phyloP scores from a whole-genome alignment of 2,329 filamentous ascomycete genomes.

The Nectriaceae sp. region DNA sequence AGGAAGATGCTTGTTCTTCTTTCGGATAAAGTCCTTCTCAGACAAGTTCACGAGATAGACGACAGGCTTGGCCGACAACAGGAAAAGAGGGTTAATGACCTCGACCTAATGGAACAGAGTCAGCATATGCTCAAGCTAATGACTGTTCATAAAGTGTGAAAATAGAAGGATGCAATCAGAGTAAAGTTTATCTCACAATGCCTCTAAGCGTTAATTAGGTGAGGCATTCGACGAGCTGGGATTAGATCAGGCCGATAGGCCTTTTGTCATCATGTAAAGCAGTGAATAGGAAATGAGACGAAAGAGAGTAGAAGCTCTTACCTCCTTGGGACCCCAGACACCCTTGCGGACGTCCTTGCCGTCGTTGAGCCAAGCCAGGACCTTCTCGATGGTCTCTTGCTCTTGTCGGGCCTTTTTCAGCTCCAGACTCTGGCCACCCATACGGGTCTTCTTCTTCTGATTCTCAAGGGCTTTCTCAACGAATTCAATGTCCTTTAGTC shows the following conservation, averaged over 20 bases:
- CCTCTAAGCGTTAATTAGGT: slow-evolving; percentile 70
- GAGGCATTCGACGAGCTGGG: slow-evolving; percentile 99
- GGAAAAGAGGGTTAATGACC: slow-evolving; percentile 93
- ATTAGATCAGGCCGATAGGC: slow-evolving; percentile 89
- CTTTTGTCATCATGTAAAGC: slow-evolving; percentile 93
- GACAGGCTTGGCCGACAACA: slow-evolving; percentile 94
- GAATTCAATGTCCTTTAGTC: slow-evolving; percentile 98
- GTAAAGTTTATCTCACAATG: slow-evolving; percentile 82
- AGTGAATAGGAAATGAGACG: slow-evolving; percentile 10
- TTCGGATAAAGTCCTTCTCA: slow-evolving; percentile 94
- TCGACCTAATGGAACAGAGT: slow-evolving; percentile 69
- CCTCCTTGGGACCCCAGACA: slow-evolving; percentile 91
- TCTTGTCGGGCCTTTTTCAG: slow-evolving; percentile 98
- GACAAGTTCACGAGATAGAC: slow-evolving; percentile 97
- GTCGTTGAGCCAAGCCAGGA: slow-evolving; percentile 78
- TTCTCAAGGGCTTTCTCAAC: slow-evolving; percentile 92
- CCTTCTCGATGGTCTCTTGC: slow-evolving; percentile 88
- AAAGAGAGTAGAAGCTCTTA: slow-evolving; percentile 51
- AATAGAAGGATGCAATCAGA: slow-evolving; percentile 56
- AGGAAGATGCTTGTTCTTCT: slow-evolving; percentile 99
- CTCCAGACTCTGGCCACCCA: slow-evolving; percentile 93
- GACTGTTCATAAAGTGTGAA: slow-evolving; percentile 5
- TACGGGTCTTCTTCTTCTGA: slow-evolving; percentile 89
- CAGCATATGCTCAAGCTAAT: slow-evolving; percentile 19
- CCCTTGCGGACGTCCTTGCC: slow-evolving; percentile 95